Conservation (phyloP, 2,329 filamentous ascomycete species). For the Zasmidium angulare region DNA sequence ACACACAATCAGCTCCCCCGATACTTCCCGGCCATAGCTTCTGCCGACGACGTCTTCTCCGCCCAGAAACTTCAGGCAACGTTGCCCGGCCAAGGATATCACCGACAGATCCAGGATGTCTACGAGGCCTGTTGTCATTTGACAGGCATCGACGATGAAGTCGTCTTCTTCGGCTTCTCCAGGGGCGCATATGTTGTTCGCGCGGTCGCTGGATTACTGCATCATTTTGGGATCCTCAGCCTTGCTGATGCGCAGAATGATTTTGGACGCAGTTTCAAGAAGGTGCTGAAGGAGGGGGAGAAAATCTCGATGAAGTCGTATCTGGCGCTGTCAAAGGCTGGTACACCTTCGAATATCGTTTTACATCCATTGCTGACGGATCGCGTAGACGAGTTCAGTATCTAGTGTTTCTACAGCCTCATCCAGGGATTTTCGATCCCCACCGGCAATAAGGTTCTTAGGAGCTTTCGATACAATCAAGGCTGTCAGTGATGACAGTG, state of each 20-base stretch:
- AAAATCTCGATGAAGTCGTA: slow-evolving; percentile 11
- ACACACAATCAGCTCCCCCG: slow-evolving; percentile 15
- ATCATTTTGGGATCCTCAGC: slow-evolving; percentile 34
- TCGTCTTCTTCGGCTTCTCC: slow-evolving; percentile 44
- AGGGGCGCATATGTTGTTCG: slow-evolving; percentile 43
- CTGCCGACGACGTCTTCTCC: slow-evolving; percentile 19
- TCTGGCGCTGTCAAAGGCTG: background rate
- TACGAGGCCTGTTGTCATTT: slow-evolving; percentile 27
- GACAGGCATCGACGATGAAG: slow-evolving; percentile 33
- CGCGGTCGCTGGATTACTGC: slow-evolving; percentile 42
- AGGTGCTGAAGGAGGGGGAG: slow-evolving; percentile 24
- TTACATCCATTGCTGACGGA: background rate
- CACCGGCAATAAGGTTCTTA: slow-evolving; percentile 40
- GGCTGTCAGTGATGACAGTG: slow-evolving; percentile 25
- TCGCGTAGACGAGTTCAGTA: background rate
- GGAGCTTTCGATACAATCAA: slow-evolving; percentile 42
- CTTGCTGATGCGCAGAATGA: slow-evolving; percentile 21
- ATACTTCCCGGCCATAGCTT: slow-evolving; percentile 21
- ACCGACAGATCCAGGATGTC: slow-evolving; percentile 25
- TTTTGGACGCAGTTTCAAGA: slow-evolving; percentile 33
- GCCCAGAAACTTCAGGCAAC: slow-evolving; percentile 17
- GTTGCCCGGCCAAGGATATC: slow-evolving; percentile 21
- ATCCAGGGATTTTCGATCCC: slow-evolving; percentile 15
- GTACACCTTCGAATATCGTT: background rate
- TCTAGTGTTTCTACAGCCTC: slow-evolving; percentile 17